Percentiles rank a stretch among this genome's conserved stretches.
Conservation (phyloP, 805 yeast genomes). For the Ogataea populi-albae region DNA sequence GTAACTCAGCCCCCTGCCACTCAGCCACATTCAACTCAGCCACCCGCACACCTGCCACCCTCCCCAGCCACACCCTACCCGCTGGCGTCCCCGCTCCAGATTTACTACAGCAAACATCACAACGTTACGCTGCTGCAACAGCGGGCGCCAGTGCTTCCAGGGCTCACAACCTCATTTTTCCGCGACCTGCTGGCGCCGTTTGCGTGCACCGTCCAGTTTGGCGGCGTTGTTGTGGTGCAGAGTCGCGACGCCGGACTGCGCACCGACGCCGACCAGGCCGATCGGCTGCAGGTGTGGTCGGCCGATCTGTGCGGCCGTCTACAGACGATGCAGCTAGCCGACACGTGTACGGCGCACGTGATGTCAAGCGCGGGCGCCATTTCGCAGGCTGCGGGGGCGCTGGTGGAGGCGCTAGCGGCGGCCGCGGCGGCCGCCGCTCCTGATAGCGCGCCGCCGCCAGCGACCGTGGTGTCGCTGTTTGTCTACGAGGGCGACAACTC, state of each 20-base stretch:
- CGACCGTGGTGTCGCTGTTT: constrained; percentile 35
- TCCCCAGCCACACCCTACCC: constrained; percentile 6
- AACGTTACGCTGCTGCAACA: constrained; percentile 68
- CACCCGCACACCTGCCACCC: too few species aligned
- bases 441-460: constrained; percentile 7
- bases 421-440: not conserved
- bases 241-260: constrained; percentile 66
- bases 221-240: constrained; percentile 55
- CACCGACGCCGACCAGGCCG: constrained; percentile 14
- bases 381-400: constrained; percentile 4
- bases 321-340: constrained; percentile 16
- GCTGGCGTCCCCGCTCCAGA: constrained; percentile 55
- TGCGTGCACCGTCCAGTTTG: constrained; percentile 38
- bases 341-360: constrained; percentile 10
- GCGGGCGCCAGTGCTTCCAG: constrained; percentile 80
- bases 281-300: constrained; percentile 23
- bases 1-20: constrained; percentile 42
- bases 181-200: constrained; percentile 50
- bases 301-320: constrained; percentile 22
- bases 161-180: constrained; percentile 49
- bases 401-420: constrained; percentile 1
- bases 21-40: too few species aligned
- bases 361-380: constrained; percentile 16
- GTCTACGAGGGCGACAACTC: constrained; percentile 93
- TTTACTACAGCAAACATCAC: constrained; percentile 43